Evolutionary conservation across 331 rosid genomes (phyloP).

Genomic region (Rhamnella rubrinervis): DNA sequence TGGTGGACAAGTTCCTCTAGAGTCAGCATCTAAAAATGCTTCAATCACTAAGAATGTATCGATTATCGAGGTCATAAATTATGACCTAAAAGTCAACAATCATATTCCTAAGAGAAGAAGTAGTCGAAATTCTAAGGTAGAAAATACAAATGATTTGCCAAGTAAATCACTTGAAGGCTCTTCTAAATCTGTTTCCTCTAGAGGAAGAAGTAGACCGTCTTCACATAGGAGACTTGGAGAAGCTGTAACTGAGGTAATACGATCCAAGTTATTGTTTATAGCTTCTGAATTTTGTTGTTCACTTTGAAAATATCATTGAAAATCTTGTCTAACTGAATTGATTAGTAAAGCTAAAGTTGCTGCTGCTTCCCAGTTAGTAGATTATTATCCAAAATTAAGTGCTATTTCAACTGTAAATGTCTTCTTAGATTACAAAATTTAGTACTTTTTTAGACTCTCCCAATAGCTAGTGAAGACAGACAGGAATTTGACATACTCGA

Average conservation of each 20-base stretch:
- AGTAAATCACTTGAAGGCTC: conserved; percentile 41
- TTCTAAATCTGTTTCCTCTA: conserved; percentile 41
- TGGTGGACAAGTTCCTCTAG: conserved; percentile 29
- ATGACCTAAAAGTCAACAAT: conserved; percentile 19
- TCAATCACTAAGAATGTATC: conserved; percentile 20
- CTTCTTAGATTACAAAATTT: no score
- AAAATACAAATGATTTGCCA: conserved; percentile 38
- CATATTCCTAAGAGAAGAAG: conserved; percentile 38
- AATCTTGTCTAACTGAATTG: neutral
- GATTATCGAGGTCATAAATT: conserved; percentile 15
- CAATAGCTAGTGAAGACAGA: no score
- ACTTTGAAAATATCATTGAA: neutral
- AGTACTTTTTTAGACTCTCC: no score
- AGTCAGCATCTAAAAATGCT: conserved; percentile 43
- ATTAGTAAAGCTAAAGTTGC: no score
- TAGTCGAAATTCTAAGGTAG: conserved; percentile 37
- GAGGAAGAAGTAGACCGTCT: conserved; percentile 43
- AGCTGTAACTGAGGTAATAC: conserved; percentile 68
- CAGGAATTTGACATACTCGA: no score
- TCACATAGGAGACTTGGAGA: conserved; percentile 62
- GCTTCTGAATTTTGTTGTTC: conserved; percentile 15
- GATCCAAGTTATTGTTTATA: conserved; percentile 18
- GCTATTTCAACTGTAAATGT: no score
- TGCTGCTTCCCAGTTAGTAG: no score
- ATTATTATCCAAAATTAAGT: no score